phyloP scores from a whole-genome alignment of 169 alveolate genomes.

The Miamiensis avidus region DNA sequence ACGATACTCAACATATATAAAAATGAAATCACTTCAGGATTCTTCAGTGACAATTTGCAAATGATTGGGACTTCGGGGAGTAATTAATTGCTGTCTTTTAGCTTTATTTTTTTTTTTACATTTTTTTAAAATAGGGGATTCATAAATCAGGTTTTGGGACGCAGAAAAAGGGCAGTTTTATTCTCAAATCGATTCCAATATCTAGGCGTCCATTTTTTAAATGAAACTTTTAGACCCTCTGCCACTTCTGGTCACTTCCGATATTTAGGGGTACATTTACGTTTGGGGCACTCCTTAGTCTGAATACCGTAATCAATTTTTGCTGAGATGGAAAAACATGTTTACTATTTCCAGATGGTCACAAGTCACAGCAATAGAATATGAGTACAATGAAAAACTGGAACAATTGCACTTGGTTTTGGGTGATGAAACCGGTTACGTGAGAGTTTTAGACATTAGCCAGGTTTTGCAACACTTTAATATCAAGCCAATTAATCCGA shows the following conservation, averaged over 20 bases:
- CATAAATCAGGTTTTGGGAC: slow-evolving; percentile 1
- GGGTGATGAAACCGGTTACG: slow-evolving; percentile 20
- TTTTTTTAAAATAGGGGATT: neutral
- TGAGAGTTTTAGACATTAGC: slow-evolving; percentile 7
- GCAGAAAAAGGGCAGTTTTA: slow-evolving; percentile 8
- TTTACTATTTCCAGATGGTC: slow-evolving; percentile 6
- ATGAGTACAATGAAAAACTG: neutral
- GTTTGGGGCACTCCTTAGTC: slow-evolving; percentile 3
- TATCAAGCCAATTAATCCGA: neutral
- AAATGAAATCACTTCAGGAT: no score
- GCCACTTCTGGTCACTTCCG: slow-evolving; percentile 4
- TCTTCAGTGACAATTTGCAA: no score
- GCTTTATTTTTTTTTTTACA: no score
- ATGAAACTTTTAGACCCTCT: slow-evolving; percentile 12
- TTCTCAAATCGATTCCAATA: neutral
- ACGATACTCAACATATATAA: no score
- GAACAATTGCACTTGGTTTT: neutral
- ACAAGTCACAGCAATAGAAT: neutral
- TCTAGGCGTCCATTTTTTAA: neutral
- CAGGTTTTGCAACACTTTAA: neutral
- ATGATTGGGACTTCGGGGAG: neutral
- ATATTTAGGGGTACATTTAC: slow-evolving; percentile 10
- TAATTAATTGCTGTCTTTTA: no score
- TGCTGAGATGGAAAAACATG: slow-evolving; percentile 20
- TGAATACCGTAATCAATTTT: neutral